phyloP scores from a whole-genome alignment of 1,284 basidiomycete species.

The Malassezia dermatis region DNA sequence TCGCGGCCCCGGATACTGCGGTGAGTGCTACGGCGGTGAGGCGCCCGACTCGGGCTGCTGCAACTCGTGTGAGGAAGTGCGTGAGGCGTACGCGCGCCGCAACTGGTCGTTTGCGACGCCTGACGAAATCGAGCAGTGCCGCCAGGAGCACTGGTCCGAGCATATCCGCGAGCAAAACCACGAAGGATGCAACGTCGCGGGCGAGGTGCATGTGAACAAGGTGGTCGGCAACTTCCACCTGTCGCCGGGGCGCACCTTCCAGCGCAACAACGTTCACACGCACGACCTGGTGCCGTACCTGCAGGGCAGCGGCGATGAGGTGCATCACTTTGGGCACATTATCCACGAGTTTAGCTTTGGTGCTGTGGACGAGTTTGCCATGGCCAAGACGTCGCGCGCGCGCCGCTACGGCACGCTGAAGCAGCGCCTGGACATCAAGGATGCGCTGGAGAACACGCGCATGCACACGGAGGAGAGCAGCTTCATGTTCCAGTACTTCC shows the following conservation, averaged over 20 bases:
- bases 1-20: conserved; percentile 48
- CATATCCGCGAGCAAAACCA: conserved; percentile 80
- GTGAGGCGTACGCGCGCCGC: conserved; percentile 74
- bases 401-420: conserved; percentile 48
- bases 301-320: conserved; percentile 32
- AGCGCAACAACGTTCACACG: conserved; percentile 67
- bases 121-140: conserved; percentile 78
- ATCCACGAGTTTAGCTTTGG: conserved; percentile 70
- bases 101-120: conserved; percentile 93
- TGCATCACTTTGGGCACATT: conserved; percentile 73
- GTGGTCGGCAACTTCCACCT: conserved; percentile 55
- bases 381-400: conserved; percentile 11
- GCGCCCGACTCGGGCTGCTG: conserved; percentile 70
- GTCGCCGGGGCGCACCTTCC: conserved; percentile 79
- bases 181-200: conserved; percentile 88
- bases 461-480: conserved; percentile 54
- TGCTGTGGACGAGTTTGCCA: conserved; percentile 27
- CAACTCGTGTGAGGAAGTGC: conserved; percentile 90
- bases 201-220: conserved; percentile 88
- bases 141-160: conserved; percentile 85
- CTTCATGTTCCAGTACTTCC: conserved; percentile 61
- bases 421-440: conserved; percentile 64
- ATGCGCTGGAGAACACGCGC: conserved; percentile 67
- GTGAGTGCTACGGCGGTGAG: conserved; percentile 89
- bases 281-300: conserved; percentile 95